Evolutionary conservation across 2,329 filamentous ascomycete species (phyloP), one percentile per base, ranked within the genome.

Genomic region (Epichloe gansuensis): DNA sequence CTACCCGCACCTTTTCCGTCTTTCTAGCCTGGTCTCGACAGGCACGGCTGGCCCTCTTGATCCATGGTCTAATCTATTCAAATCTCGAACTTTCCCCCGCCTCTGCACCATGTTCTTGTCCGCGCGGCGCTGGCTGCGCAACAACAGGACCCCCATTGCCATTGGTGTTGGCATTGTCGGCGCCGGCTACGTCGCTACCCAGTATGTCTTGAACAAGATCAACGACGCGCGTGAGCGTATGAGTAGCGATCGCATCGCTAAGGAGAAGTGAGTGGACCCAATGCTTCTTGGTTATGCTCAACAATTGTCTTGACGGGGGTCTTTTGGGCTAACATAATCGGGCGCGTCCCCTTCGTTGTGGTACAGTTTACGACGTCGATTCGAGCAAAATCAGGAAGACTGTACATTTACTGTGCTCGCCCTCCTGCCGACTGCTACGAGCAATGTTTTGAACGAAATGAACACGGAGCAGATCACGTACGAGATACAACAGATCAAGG

Each of bases 351-450:
- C 9, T 21, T 25, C 3, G 11, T 38, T 1, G 6, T 25, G 25
- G 2, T 34, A 5, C 42, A 97, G 91, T 69, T 80, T 98, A 55
- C 89, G 90, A 49, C 86, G 93, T 54, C 87, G 93, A 64, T 98
- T 98, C 71, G 89, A 97, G 68, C 93, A 98, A 70, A 98, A 98
- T 68, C 93, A 98, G 67, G 91, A 95, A 66, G 93, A 98, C 70
- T 98, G 93, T 71, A 96, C 91, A 47, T 96, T 94, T 66, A 98
- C 93, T 39, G 89, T 97, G 44, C 82, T 97, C n/a, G 93, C 91
- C 34, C 81, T 98, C 51, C 78, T 98, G 9, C 93, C 93, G 4
- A 95, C 91, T 36, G 87, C 89, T 6, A 90, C 90, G 25, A 82
- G 93, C 59, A 91, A 94, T 65, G 85, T 98, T 61, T 75, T 96